Conservation (phyloP, 495 filamentous ascomycete species). For the Lindgomyces ingoldianus region DNA sequence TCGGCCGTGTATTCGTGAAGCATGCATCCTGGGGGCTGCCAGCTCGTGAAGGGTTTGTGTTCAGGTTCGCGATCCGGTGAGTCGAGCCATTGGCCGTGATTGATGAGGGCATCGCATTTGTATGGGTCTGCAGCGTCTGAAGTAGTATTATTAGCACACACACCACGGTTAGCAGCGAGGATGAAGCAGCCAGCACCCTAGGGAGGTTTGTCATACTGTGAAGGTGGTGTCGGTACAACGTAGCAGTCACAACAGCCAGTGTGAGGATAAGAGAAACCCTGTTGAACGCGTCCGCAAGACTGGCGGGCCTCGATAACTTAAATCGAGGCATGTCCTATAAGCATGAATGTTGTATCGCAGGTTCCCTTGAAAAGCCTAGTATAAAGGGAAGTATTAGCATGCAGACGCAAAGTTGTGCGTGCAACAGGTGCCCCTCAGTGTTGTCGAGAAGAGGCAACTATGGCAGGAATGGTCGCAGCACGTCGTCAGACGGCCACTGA, state of each 20-base stretch:
- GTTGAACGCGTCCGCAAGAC: neutral
- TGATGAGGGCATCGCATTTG: conserved; percentile 57
- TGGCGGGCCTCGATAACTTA: neutral
- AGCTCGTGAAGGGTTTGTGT: conserved; percentile 44
- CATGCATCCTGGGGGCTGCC: conserved; percentile 63
- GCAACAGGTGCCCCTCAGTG: neutral
- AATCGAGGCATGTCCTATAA: neutral
- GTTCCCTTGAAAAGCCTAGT: neutral
- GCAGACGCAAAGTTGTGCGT: neutral
- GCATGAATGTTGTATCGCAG: neutral
- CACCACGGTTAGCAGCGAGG: no score
- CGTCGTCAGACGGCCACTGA: neutral
- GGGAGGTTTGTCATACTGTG: neutral
- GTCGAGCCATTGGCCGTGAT: conserved; percentile 58
- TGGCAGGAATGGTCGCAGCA: neutral
- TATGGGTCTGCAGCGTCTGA: conserved; percentile 54
- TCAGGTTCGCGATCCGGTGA: conserved; percentile 18
- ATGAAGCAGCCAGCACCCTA: neutral
- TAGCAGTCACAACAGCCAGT: neutral
- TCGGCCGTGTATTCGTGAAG: conserved; percentile 54
- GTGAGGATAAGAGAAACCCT: neutral
- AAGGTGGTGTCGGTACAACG: conserved; percentile 1
- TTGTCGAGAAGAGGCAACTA: neutral
- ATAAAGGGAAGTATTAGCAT: neutral
- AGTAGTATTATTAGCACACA: neutral